Base-by-base conservation (phyloP, 129 eudicot species). In the Artemisia argyi region DNA sequence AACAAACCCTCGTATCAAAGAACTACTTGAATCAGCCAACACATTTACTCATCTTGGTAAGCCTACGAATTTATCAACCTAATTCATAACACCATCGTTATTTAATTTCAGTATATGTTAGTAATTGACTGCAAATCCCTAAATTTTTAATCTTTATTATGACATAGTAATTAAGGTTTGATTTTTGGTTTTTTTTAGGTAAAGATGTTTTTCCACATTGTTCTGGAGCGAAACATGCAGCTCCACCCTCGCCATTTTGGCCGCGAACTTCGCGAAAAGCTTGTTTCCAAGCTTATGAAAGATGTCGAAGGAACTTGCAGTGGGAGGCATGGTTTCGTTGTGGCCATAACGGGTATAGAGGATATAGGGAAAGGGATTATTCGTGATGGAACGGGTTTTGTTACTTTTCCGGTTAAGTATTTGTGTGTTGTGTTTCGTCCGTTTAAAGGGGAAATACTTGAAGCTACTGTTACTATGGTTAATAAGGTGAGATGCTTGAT, bases 401-500 rank as follows among this genome's bases (percentile, higher is more conserved):
- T 94, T 55, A 87, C 98, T 7, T 94, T 94, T 68, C 93, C 97
- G 0, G 93, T 94, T 51, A 90, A 86, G 85, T 94, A 94, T 73
- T 90, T 85, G 24, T 94, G 98, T 53, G 98, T 94, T 75, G 97
- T 94, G 14, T 94, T 90, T 75, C 76, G 97, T 2, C 98, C 98
- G 20, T 94, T 94, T 61, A 94, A 94, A 76, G 98, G 98, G 18
- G 98, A 94, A 85, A 86, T 94, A 35, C 59, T 94, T 7, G 98
- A 94, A 90, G 98, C 98, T 53, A 96, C 88, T 80, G 97, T 94
- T 12, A 85, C 98, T 61, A 90, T 94, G 98, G 98, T 94, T 75
- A 94, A 94, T 75, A 94, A 94, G 98, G 98, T 93, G 7, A 11
- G 24, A 61, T 62, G 53, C 22, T 12, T 76, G n/a, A 7, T 24